Conservation (phyloP, 345 rosid genomes). For the Firmiana major region DNA sequence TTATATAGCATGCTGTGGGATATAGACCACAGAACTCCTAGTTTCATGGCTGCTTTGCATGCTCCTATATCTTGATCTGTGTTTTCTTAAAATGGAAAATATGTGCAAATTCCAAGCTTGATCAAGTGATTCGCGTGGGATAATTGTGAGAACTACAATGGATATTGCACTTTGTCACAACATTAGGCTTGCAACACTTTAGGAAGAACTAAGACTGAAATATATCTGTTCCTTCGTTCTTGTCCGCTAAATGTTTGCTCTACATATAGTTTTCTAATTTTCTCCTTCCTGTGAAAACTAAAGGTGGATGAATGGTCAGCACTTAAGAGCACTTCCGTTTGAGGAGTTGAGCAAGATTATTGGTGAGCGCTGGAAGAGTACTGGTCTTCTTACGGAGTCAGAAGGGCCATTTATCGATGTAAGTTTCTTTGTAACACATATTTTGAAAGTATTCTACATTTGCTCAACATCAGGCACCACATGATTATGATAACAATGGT, state of each 20-base stretch:
- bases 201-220: background rate
- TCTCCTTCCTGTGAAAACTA: conserved; percentile 14
- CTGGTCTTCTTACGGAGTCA: conserved; percentile 55
- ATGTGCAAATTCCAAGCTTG: background rate
- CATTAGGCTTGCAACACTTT: background rate
- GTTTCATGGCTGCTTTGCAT: background rate
- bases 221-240: background rate
- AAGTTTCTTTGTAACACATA: conserved; percentile 21
- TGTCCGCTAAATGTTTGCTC: background rate
- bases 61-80: conserved; percentile 4
- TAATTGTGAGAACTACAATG: background rate
- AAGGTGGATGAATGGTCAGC: conserved; percentile 99
- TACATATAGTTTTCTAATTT: conserved; percentile 16
- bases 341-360: conserved; percentile 59
- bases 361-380: conserved; percentile 81
- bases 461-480: background rate
- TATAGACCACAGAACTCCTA: background rate
- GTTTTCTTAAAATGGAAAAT: background rate
- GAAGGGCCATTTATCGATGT: conserved; percentile 71
- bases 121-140: background rate
- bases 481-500: background rate
- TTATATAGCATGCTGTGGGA: background rate
- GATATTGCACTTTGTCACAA: background rate
- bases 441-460: background rate
- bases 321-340: conserved; percentile 59